Percentiles rank a stretch among this genome's conserved stretches.
Evolutionary conservation across 495 filamentous ascomycete genomes (phyloP).

Genomic region (Neurospora africana): DNA sequence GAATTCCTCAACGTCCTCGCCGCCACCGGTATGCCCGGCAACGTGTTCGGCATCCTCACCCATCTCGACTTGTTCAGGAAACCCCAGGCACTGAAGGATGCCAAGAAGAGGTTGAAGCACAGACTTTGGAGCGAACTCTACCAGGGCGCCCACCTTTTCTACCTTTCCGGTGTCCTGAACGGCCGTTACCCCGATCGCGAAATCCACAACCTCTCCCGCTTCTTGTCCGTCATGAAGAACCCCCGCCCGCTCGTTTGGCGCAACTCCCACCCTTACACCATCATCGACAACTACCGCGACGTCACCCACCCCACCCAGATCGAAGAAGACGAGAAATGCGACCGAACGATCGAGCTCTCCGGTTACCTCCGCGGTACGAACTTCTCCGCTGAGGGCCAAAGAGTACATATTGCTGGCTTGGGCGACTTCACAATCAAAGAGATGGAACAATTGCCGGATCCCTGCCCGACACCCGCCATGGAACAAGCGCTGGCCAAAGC

Average conservation of each 20-base stretch:
- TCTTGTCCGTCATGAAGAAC: constrained; percentile 97
- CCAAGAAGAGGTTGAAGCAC: constrained; percentile 93
- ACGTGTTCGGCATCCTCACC: constrained; percentile 93
- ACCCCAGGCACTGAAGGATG: constrained; percentile 73
- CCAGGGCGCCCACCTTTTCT: constrained; percentile 93
- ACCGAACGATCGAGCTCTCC: constrained; percentile 81
- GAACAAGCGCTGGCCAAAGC: constrained; percentile 73
- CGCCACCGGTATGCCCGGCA: constrained; percentile 90
- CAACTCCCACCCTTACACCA: constrained; percentile 85
- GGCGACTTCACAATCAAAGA: constrained; percentile 80
- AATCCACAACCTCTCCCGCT: constrained; percentile 87
- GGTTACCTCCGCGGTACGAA: constrained; percentile 95
- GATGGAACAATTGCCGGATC: constrained; percentile 83
- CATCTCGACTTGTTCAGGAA: constrained; percentile 94
- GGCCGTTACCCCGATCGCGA: constrained; percentile 94
- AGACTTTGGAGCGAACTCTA: constrained; percentile 95
- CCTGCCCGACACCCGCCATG: constrained; percentile 87
- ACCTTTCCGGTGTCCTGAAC: constrained; percentile 89
- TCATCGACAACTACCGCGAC: constrained; percentile 90
- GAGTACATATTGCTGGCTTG: constrained; percentile 86
- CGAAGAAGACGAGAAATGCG: constrained; percentile 78
- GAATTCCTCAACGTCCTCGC: constrained; percentile 90
- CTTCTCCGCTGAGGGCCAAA: constrained; percentile 74
- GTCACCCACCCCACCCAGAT: constrained; percentile 85
- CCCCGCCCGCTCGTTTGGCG: constrained; percentile 93